These are phyloP conservation scores for Xylaria acuta DNA, from an alignment of 495 filamentous ascomycete genomes.

Conservation along the genomic window DNA sequence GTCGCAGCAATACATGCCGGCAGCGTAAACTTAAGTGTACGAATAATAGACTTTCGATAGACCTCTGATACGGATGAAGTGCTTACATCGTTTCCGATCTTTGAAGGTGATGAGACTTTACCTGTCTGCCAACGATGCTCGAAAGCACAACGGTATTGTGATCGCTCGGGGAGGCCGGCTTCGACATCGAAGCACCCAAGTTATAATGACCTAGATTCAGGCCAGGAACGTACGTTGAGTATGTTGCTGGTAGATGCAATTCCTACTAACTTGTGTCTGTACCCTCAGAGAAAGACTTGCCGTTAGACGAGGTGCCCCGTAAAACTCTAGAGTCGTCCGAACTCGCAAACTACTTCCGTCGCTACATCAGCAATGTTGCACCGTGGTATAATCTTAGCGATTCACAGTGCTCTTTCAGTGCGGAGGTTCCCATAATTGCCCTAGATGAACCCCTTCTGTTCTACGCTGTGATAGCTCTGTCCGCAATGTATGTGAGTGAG, in stretches of 20 bases:
- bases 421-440: conserved; percentile 38
- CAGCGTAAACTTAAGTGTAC: conserved; percentile 45
- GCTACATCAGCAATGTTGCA: conserved; percentile 42
- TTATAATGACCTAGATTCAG: not conserved
- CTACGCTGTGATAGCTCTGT: conserved; percentile 46
- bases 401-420: conserved; percentile 36
- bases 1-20: conserved; percentile 40
- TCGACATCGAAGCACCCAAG: not conserved
- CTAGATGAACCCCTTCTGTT: conserved; percentile 43
- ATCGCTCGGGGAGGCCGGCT: conserved; percentile 31
- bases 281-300: not conserved
- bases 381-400: conserved; percentile 51
- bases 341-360: conserved; percentile 37
- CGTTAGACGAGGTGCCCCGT: conserved; percentile 28
- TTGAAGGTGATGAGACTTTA: conserved; percentile 37
- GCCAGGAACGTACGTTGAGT: not conserved
- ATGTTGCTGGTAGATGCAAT: not conserved
- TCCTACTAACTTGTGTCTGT: not conserved
- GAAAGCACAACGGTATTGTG: conserved; percentile 33
- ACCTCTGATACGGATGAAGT: not conserved
- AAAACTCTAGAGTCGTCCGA: conserved; percentile 30
- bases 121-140: conserved; percentile 40
- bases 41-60: conserved; percentile 4
- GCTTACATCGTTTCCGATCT: not conserved
- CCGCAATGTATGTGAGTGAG: conserved; percentile 36